These are phyloP conservation scores for Solanum bulbocastanum DNA, from an alignment of 257 asterid genomes.

Conservation along the genomic window DNA sequence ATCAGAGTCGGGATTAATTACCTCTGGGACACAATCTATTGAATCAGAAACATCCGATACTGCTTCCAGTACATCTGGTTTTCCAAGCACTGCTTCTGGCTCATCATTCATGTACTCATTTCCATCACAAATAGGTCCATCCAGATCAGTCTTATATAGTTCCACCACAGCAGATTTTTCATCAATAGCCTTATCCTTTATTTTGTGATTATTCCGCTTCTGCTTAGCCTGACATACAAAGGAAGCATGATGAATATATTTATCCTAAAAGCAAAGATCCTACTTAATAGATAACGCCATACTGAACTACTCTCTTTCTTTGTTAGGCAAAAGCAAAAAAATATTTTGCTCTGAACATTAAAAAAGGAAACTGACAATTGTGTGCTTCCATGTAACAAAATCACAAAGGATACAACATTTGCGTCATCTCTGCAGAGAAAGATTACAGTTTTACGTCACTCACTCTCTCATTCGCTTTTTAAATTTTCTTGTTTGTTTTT, in stretches of 20 bases:
- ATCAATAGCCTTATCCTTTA: constrained; percentile 61
- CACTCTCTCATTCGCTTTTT: neutral
- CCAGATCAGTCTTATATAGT: constrained; percentile 37
- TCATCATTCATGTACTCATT: constrained; percentile 18
- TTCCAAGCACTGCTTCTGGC: constrained; percentile 31
- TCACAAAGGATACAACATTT: neutral
- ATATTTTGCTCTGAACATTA: neutral
- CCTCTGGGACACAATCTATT: constrained; percentile 46
- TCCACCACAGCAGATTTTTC: constrained; percentile 24
- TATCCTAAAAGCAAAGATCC: neutral
- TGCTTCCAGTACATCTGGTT: constrained; percentile 44
- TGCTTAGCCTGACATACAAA: constrained; percentile 56
- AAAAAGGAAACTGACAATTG: neutral
- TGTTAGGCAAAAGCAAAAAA: neutral
- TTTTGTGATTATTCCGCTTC: constrained; percentile 59
- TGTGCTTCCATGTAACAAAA: neutral
- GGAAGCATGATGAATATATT: neutral
- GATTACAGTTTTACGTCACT: neutral
- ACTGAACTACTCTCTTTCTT: neutral
- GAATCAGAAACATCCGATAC: constrained; percentile 82
- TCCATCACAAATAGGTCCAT: constrained; percentile 25
- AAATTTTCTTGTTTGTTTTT: neutral
- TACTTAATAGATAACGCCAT: neutral
- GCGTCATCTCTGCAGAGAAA: neutral
- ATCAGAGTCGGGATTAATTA: constrained; percentile 48